Conservation (phyloP, 116 monocot genomes). For the Phalaenopsis hybrid region DNA sequence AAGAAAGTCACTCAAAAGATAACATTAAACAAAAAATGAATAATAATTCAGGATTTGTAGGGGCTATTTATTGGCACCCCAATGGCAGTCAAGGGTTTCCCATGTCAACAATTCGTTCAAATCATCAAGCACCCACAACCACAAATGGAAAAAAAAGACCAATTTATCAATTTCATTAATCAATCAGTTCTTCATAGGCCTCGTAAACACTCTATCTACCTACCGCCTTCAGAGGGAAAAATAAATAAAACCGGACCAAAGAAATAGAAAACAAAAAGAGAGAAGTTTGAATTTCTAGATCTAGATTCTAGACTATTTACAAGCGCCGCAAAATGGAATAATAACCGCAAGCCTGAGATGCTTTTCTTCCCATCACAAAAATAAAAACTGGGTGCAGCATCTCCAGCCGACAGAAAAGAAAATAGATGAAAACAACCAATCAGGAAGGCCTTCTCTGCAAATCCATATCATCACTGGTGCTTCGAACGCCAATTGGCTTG, state of each 20-base stretch:
- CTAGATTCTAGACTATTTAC: constrained; percentile 30
- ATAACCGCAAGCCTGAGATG: constrained; percentile 15
- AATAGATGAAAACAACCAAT: constrained; percentile 9
- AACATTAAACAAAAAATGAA: too few species aligned
- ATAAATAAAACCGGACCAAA: constrained; percentile 6
- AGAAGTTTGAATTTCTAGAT: constrained; percentile 12
- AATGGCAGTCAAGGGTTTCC: background rate
- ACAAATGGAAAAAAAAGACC: background rate
- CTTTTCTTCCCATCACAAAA: constrained; percentile 12
- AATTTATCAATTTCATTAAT: constrained; percentile 13
- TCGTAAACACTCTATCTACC: constrained; percentile 1
- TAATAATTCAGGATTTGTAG: too few species aligned
- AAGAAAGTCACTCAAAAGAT: too few species aligned
- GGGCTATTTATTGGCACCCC: background rate
- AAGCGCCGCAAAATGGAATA: constrained; percentile 14
- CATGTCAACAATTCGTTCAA: background rate
- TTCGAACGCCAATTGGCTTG: constrained; percentile 16
- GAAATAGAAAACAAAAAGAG: background rate
- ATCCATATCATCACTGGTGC: constrained; percentile 14
- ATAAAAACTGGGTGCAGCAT: constrained; percentile 18
- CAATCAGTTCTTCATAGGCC: constrained; percentile 16
- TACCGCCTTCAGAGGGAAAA: constrained; percentile 12
- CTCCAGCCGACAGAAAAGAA: constrained; percentile 4
- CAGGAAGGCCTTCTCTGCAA: constrained; percentile 18
- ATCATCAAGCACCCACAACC: background rate